Evolutionary conservation across 768 basidiomycete species (phyloP).

Genomic region (Rhizopogon roseolus): DNA sequence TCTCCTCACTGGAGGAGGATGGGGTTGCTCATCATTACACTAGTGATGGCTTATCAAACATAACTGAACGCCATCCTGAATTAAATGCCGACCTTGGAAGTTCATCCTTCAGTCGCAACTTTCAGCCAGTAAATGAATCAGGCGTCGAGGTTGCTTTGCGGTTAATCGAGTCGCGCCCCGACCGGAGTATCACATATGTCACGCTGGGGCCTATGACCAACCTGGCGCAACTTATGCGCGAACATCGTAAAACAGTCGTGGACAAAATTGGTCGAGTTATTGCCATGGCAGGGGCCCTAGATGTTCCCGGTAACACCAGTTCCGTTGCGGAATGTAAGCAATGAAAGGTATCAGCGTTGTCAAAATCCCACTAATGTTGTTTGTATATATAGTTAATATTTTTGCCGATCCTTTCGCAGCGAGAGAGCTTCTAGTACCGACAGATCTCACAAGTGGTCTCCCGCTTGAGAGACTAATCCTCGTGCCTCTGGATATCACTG

Average conservation of each 20-base stretch:
- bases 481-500: slow-evolving; percentile 80
- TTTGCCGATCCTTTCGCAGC: slow-evolving; percentile 88
- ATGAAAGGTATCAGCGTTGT: slow-evolving; percentile 1
- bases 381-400: slow-evolving; percentile 58
- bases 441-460: slow-evolving; percentile 34
- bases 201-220: slow-evolving; percentile 78
- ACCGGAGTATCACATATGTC: slow-evolving; percentile 63
- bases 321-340: slow-evolving; percentile 79
- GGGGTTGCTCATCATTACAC: not conserved
- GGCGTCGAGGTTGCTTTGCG: slow-evolving; percentile 52
- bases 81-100: slow-evolving; percentile 28
- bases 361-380: not conserved
- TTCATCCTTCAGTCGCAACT: slow-evolving; percentile 33
- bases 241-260: slow-evolving; percentile 47
- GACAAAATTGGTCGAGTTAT: slow-evolving; percentile 68
- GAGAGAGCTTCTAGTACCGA: slow-evolving; percentile 53
- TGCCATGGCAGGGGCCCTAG: slow-evolving; percentile 92
- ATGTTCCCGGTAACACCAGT: slow-evolving; percentile 84
- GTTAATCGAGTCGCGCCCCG: slow-evolving; percentile 46
- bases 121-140: slow-evolving; percentile 41
- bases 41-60: slow-evolving; percentile 69
- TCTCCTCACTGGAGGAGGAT: not conserved
- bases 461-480: slow-evolving; percentile 67
- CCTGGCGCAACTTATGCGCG: slow-evolving; percentile 60
- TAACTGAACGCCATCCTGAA: slow-evolving; percentile 62